A percentile compares a stretch with the other conserved stretches of the same genome.
Evolutionary conservation across 208 protist genomes (phyloP).

Genomic region (Leishmania guyanensis): DNA sequence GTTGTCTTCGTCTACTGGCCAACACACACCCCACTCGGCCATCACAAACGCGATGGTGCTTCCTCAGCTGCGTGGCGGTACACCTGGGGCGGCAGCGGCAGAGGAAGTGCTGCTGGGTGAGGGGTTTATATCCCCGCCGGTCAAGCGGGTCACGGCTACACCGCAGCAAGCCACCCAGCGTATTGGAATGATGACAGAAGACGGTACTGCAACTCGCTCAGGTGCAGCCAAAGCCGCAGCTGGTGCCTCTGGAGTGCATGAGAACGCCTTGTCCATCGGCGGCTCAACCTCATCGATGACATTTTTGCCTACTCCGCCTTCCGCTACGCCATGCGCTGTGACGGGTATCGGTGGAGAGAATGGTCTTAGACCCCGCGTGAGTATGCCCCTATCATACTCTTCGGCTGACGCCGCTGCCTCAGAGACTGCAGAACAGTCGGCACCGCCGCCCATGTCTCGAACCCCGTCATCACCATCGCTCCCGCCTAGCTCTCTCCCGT

Average conservation of each 20-base stretch:
- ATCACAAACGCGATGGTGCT: background rate
- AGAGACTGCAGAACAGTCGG: background rate
- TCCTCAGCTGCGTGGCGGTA: background rate
- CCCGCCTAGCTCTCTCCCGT: slow-evolving; percentile 19
- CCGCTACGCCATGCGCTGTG: background rate
- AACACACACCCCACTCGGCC: slow-evolving; percentile 2
- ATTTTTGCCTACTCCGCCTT: background rate
- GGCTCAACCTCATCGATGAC: background rate
- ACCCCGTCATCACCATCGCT: background rate
- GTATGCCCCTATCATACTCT: background rate
- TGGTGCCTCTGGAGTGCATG: background rate
- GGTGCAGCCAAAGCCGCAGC: background rate
- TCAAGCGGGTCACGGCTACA: slow-evolving; percentile 17
- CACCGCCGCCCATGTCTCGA: background rate
- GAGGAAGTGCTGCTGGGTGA: slow-evolving; percentile 28
- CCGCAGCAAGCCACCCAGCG: slow-evolving; percentile 9
- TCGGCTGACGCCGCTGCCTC: background rate
- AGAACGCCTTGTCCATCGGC: background rate
- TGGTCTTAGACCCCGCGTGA: background rate
- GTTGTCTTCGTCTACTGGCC: background rate
- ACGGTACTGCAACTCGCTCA: background rate
- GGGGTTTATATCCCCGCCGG: slow-evolving; percentile 18
- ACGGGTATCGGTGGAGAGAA: background rate
- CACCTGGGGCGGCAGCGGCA: background rate
- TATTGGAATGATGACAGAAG: background rate